These are phyloP conservation scores for Kalmusia sp. DNA, from an alignment of 2,329 filamentous ascomycete species.

Conservation along the genomic window DNA sequence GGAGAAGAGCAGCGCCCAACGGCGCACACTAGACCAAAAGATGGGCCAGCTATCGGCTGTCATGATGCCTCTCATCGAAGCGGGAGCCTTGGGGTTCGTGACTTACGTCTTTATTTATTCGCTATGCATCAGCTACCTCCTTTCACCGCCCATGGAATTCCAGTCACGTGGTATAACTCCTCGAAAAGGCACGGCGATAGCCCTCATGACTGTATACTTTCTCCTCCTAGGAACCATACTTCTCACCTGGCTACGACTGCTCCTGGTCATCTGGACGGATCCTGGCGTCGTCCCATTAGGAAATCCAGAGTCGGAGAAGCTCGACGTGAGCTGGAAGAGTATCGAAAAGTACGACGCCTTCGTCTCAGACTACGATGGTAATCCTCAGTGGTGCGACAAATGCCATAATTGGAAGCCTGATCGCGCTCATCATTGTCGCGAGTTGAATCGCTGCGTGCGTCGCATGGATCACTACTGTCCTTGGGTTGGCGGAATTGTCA, in stretches of 20 bases:
- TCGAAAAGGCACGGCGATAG: conserved; percentile 66
- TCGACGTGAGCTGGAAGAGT: conserved; percentile 32
- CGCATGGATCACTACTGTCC: conserved; percentile 98
- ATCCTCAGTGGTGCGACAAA: conserved; percentile 82
- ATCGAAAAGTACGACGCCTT: conserved; percentile 88
- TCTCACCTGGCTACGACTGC: conserved; percentile 73
- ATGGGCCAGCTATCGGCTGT: conserved; percentile 67
- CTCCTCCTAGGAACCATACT: conserved; percentile 73
- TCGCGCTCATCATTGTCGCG: conserved; percentile 83
- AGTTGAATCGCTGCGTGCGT: conserved; percentile 78
- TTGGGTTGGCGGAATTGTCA: conserved; percentile 92
- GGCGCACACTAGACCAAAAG: conserved; percentile 32
- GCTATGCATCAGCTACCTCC: conserved; percentile 72
- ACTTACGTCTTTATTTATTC: conserved; percentile 72
- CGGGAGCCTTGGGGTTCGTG: conserved; percentile 70
- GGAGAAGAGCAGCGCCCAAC: conserved; percentile 29
- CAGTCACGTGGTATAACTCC: conserved; percentile 37
- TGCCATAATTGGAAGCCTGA: conserved; percentile 91
- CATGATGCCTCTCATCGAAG: conserved; percentile 73
- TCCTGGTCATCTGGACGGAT: conserved; percentile 71
- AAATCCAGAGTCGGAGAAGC: conserved; percentile 33
- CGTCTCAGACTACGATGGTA: conserved; percentile 79
- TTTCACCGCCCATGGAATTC: conserved; percentile 54
- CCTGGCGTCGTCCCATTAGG: conserved; percentile 77
- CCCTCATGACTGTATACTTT: conserved; percentile 76